These are phyloP conservation scores for Lizonia empirigonia DNA, from an alignment of 2,329 filamentous ascomycete species.

Conservation along the genomic window DNA sequence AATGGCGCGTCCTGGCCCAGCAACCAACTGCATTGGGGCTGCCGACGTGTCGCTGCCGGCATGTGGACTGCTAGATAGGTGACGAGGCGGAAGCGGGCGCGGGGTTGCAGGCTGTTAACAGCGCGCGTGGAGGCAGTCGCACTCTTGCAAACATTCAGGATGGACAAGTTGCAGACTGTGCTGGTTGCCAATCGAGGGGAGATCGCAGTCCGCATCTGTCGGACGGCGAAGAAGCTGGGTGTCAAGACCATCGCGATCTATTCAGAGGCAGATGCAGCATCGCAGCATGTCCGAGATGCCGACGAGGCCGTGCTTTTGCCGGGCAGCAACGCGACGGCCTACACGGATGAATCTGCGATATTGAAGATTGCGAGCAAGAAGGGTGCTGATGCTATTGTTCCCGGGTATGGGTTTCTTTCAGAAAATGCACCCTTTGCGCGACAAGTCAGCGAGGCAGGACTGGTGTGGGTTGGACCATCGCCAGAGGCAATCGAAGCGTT, in stretches of 20 bases:
- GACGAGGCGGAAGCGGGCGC: conserved; percentile 9
- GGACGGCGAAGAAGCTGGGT: conserved; percentile 56
- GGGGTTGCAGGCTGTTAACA: conserved; percentile 6
- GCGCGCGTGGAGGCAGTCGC: neutral
- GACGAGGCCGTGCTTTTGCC: conserved; percentile 59
- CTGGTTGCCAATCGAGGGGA: conserved; percentile 66
- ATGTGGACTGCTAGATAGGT: neutral
- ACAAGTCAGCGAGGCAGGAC: conserved; percentile 58
- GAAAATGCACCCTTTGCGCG: conserved; percentile 68
- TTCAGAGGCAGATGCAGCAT: conserved; percentile 61
- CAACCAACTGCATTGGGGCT: neutral
- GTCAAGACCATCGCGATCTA: conserved; percentile 64
- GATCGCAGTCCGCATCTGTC: conserved; percentile 60
- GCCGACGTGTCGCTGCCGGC: conserved; percentile 3
- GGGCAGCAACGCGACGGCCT: conserved; percentile 56
- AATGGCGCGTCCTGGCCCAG: neutral
- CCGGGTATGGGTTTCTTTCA: conserved; percentile 70
- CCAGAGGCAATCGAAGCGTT: conserved; percentile 60
- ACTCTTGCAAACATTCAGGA: conserved; percentile 21
- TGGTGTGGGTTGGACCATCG: conserved; percentile 66
- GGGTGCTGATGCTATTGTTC: conserved; percentile 64
- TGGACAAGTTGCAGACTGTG: conserved; percentile 57
- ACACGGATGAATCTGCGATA: conserved; percentile 56
- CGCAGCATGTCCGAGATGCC: conserved; percentile 60
- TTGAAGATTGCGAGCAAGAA: conserved; percentile 59